Evolutionary conservation across 257 asterid species (phyloP), one percentile per base, ranked within the genome.

Genomic region (Dorcoceras hygrometricum): DNA sequence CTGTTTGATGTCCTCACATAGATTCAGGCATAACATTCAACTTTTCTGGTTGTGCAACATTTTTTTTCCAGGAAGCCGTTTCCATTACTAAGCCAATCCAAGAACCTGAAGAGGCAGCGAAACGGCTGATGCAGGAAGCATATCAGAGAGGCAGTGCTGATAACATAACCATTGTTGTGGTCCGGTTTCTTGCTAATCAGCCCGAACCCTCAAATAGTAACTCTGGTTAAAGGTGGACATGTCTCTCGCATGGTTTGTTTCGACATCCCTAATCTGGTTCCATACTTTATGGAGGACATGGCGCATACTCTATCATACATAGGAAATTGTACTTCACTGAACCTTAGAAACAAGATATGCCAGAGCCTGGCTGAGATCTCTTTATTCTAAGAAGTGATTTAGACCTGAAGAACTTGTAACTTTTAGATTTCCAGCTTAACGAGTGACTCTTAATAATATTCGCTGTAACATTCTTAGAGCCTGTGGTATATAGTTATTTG

Each of bases 41-140:
- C 54, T 46, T 46, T 46, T 18, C 18, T 16, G 2, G 2, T 9
- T 34, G 1, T 46, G 0, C 18, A 46, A 1, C 20, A 14, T 46
- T 46, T 46, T 18, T 46, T 46, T 16, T 22, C 1, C 54, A 46
- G 22, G 54, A 46, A 46, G 54, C 20, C 22, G 20, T 46, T 46
- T 46, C 54, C 7, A 46, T 46, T 8, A 46, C 54, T 16, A 16
- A 18, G 18, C 54, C 95, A 16, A 81, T 89, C 34, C 78, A 79
- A 71, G 98, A 92, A 43, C 96, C 98, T 3, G 96, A 89, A 81
- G 97, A 89, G 57, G 95, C 92, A 2, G 96, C 98, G 2, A 92
- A 89, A 65, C 76, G 90, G 77, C 81, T 92, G 66, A 72, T 87
- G 96, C 96, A 87, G 61, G 98, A 92, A 76, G 98, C 98, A 18